Evolutionary conservation across 2,329 filamentous ascomycete species (phyloP), one percentile per base, ranked within the genome.

Genomic region (Aspergillus alliaceus): DNA sequence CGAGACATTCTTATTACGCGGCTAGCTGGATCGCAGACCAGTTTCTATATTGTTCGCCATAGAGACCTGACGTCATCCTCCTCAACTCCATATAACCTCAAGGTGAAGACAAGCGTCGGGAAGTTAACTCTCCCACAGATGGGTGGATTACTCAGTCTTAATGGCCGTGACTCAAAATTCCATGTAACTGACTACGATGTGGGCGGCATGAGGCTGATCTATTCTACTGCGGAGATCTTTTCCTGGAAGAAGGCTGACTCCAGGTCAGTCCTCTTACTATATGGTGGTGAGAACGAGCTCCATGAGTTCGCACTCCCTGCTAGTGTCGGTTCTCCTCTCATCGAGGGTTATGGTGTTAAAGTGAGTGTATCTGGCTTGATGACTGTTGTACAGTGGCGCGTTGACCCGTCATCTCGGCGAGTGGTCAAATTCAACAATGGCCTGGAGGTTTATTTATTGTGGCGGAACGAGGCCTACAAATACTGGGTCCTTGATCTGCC

Each of bases 31-130:
- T 72, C 71, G 39, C 82, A 83, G 0, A 78, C 75, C 0, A 78
- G 80, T 2, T 83, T 79, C 27, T 92, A 86, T 69, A 79, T 93
- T 2, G 75, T 87, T 4, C 80, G 89, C 34, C 90, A 93, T 66
- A 72, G 82, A 0, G 82, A 86, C 54, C n/a, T n/a, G n/a, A n/a
- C n/a, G n/a, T n/a, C n/a, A n/a, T 91, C 89, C 67, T 82, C 84
- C n/a, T 80, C 83, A 0, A 84, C 84, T 0, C 74, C 78, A 0
- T 93, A 92, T 69, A 86, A 79, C 14, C 76, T 92, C 32, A 86
- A 74, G 1, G 72, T 93, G 0, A 65, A 71, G 6, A 78, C 75
- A 9, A 77, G 75, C 59, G 65, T 66, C 35, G 77, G 77, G 11
- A 59, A 66, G 2, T 20, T 79, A 42, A 77, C 69, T 0, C 66